A percentile compares a stretch with the other conserved stretches of the same genome.
Evolutionary conservation across 2,329 filamentous ascomycete genomes (phyloP).

Genomic region (Cytospora schulzeri): DNA sequence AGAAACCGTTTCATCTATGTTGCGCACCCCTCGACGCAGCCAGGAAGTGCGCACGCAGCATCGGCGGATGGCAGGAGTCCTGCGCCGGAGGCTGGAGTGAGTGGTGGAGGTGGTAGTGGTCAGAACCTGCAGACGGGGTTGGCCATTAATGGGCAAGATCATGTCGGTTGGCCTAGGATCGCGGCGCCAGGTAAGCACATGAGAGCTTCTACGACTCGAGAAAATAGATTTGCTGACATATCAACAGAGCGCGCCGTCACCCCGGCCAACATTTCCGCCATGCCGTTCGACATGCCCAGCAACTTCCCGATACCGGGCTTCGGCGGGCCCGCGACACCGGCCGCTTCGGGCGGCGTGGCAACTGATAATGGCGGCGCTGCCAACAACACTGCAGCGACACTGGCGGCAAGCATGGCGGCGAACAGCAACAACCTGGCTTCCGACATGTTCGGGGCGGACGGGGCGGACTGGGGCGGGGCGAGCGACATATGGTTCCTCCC

Average conservation of each 20-base stretch:
- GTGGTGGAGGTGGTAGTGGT: slow-evolving; percentile 23
- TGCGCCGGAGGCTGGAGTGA: slow-evolving; percentile 32
- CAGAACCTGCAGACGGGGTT: slow-evolving; percentile 26
- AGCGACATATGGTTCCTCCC: slow-evolving; percentile 70
- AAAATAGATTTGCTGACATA: not conserved
- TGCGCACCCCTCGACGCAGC: slow-evolving; percentile 44
- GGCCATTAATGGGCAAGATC: slow-evolving; percentile 22
- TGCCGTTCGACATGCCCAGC: slow-evolving; percentile 61
- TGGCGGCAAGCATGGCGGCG: slow-evolving; percentile 18
- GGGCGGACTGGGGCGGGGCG: slow-evolving; percentile 52
- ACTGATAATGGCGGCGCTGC: slow-evolving; percentile 38
- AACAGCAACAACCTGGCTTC: slow-evolving; percentile 28
- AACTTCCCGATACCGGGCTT: slow-evolving; percentile 59
- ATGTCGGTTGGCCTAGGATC: slow-evolving; percentile 28
- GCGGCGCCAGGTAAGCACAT: slow-evolving; percentile 19
- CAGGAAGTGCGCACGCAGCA: slow-evolving; percentile 34
- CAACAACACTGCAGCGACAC: slow-evolving; percentile 25
- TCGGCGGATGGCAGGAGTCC: slow-evolving; percentile 47
- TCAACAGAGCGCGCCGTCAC: slow-evolving; percentile 43
- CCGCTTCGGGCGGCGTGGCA: slow-evolving; percentile 37
- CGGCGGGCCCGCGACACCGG: slow-evolving; percentile 48
- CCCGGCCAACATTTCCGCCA: slow-evolving; percentile 61
- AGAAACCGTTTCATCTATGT: slow-evolving; percentile 74
- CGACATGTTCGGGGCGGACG: slow-evolving; percentile 47
- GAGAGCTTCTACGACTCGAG: not conserved